phyloP scores from a whole-genome alignment of 148 eudicot genomes.

The Bassia scoparia region DNA sequence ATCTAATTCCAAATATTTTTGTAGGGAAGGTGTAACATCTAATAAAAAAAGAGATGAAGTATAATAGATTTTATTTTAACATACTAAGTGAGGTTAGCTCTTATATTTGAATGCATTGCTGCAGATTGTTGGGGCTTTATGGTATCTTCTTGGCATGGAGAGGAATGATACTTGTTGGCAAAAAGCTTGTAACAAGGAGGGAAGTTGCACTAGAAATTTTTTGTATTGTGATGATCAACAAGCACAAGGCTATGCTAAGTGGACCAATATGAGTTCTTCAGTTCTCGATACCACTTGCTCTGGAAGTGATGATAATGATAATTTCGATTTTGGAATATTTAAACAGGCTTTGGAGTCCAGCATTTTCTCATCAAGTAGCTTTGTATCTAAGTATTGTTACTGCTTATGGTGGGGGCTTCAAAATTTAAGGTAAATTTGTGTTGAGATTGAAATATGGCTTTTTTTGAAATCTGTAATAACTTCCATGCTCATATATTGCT shows the following conservation, averaged over 20 bases:
- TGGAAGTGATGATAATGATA: slow-evolving; percentile 40
- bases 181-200: slow-evolving; percentile 39
- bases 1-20: too few species aligned
- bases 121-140: slow-evolving; percentile 89
- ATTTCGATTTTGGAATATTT: slow-evolving; percentile 84
- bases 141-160: slow-evolving; percentile 75
- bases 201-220: slow-evolving; percentile 37
- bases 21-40: too few species aligned
- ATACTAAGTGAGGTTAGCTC: background rate
- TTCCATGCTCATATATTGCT: background rate
- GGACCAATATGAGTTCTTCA: slow-evolving; percentile 42
- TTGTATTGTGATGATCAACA: slow-evolving; percentile 64
- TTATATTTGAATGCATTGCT: slow-evolving; percentile 21
- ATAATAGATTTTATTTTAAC: background rate
- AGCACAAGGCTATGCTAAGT: slow-evolving; percentile 33
- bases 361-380: slow-evolving; percentile 53
- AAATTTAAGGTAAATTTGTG: slow-evolving; percentile 73
- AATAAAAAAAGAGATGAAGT: too few species aligned
- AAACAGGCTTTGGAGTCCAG: slow-evolving; percentile 64
- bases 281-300: slow-evolving; percentile 39
- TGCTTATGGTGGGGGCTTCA: slow-evolving; percentile 97
- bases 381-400: slow-evolving; percentile 72
- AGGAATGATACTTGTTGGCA: slow-evolving; percentile 79
- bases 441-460: background rate
- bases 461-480: background rate